Conservation (phyloP, 768 basidiomycete genomes). For the Suillus subluteus region DNA sequence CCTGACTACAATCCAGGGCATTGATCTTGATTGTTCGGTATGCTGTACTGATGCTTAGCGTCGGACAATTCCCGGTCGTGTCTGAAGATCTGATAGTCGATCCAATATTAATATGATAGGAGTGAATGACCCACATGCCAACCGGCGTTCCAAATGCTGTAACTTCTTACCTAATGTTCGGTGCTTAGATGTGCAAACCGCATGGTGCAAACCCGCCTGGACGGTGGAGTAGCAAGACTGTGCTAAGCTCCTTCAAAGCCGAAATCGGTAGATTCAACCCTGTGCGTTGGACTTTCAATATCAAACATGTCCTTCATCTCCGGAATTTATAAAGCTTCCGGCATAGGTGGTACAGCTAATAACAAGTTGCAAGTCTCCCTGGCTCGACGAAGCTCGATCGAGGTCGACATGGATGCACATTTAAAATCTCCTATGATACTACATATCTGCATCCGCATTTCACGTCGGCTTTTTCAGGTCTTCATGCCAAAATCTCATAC, state of each 20-base stretch:
- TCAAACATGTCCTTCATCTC: neutral
- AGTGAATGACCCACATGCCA: neutral
- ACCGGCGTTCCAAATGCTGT: neutral
- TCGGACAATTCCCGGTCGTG: neutral
- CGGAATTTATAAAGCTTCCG: neutral
- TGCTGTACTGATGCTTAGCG: neutral
- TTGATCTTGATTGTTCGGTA: neutral
- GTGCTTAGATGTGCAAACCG: neutral
- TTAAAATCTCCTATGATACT: no score
- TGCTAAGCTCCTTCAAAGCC: neutral
- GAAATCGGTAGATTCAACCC: neutral
- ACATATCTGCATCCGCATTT: neutral
- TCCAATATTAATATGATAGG: neutral
- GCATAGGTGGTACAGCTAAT: neutral
- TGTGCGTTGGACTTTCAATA: neutral
- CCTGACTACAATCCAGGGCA: conserved; percentile 66
- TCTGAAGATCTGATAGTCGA: neutral
- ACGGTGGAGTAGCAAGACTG: neutral
- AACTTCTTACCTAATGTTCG: neutral
- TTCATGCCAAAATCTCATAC: conserved; percentile 5
- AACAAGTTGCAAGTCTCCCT: neutral
- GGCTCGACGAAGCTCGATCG: neutral
- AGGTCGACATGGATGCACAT: neutral
- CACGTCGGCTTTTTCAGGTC: neutral
- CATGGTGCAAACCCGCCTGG: neutral